These are phyloP conservation scores for Pochonia chlamydosporia DNA, from an alignment of 2,329 filamentous ascomycete species.

Conservation along the genomic window DNA sequence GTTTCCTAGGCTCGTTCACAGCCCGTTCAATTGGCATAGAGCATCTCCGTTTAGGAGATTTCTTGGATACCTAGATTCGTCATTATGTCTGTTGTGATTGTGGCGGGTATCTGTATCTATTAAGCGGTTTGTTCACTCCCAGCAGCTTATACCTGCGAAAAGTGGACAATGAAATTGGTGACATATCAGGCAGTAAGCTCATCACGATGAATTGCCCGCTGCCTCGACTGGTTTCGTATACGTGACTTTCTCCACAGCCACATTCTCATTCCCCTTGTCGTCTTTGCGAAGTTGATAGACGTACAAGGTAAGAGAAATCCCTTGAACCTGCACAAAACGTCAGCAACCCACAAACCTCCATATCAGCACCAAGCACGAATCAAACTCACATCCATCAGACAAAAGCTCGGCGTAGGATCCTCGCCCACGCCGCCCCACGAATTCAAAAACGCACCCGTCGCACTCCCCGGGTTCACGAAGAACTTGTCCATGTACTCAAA, in stretches of 20 bases:
- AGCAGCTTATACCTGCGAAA: not conserved
- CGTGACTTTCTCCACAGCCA: constrained; percentile 80
- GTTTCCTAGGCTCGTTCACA: constrained; percentile 5
- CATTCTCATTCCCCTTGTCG: constrained; percentile 69
- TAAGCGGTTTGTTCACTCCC: not conserved
- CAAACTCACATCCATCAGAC: constrained; percentile 87
- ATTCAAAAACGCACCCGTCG: constrained; percentile 56
- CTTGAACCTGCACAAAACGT: constrained; percentile 68
- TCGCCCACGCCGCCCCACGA: constrained; percentile 55
- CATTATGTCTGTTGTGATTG: not conserved
- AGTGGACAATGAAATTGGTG: constrained; percentile 9
- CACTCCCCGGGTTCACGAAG: constrained; percentile 64
- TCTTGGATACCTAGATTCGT: constrained; percentile 13
- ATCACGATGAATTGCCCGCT: constrained; percentile 42
- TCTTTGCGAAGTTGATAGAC: constrained; percentile 84
- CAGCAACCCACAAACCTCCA: too few relatives aligned
- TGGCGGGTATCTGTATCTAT: constrained; percentile 23
- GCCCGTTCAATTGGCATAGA: constrained; percentile 12
- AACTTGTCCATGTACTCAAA: constrained; percentile 73
- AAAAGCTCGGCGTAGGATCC: constrained; percentile 85
- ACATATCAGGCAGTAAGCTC: constrained; percentile 15
- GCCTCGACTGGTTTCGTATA: constrained; percentile 71
- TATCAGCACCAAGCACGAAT: constrained; percentile 5
- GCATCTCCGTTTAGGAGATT: constrained; percentile 10
- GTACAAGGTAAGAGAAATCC: constrained; percentile 90